phyloP scores from a whole-genome alignment of 1,284 basidiomycete species.

The Fomitopsis schrenkii region DNA sequence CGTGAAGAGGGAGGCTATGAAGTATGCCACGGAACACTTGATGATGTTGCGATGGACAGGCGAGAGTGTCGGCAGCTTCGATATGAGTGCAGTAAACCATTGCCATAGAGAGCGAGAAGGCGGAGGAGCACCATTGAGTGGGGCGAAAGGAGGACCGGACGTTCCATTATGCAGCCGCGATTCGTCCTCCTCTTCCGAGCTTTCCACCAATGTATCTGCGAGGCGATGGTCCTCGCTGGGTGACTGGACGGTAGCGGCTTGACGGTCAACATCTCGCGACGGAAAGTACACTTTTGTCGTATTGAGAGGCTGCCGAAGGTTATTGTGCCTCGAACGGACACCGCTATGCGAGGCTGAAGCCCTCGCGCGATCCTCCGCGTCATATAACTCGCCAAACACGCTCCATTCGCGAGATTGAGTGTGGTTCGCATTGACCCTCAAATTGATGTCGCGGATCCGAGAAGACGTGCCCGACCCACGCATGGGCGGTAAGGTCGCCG shows the following conservation, averaged over 20 bases:
- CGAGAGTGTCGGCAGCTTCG: slow-evolving; percentile 11
- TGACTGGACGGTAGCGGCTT: neutral
- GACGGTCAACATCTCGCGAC: neutral
- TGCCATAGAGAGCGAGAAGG: neutral
- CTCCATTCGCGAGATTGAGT: slow-evolving; percentile 48
- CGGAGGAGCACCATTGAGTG: neutral
- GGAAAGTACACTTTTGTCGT: neutral
- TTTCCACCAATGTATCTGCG: neutral
- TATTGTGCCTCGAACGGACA: neutral
- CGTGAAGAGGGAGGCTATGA: slow-evolving; percentile 89
- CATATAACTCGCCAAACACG: slow-evolving; percentile 69
- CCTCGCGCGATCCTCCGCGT: slow-evolving; percentile 48
- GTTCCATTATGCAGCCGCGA: neutral
- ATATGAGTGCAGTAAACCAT: slow-evolving; percentile 1
- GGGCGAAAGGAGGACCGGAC: neutral
- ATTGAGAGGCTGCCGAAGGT: neutral
- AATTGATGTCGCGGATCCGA: slow-evolving; percentile 14
- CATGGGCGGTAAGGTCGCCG: slow-evolving; percentile 2
- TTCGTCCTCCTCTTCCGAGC: neutral
- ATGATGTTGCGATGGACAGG: slow-evolving; percentile 53
- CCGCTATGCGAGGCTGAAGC: slow-evolving; percentile 15
- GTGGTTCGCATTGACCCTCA: slow-evolving; percentile 4
- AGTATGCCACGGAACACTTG: slow-evolving; percentile 91
- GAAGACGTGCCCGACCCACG: slow-evolving; percentile 7
- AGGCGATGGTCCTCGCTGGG: neutral